Base-by-base conservation (phyloP, 805 yeast genomes). In the Brettanomyces bruxellensis region DNA sequence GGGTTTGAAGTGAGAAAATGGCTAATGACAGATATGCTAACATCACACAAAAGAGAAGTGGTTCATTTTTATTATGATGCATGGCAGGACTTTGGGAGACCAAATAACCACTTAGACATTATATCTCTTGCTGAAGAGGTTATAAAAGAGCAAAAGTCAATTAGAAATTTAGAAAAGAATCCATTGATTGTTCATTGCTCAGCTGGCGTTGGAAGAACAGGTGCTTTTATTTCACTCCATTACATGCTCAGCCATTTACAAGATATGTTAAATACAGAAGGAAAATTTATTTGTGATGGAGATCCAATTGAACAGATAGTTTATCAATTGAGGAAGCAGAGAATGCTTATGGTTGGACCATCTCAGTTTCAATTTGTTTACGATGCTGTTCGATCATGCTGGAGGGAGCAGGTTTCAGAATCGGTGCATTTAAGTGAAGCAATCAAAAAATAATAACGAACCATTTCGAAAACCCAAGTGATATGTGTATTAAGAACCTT, bases 121-220 rank as follows among this genome's bases (percentile, higher is more conserved):
- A 37, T 54, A n/a, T 45, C 49, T 25, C 44, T 62, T 22, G 49
- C 54, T 23, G 32, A 47, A 18, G 55, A 9, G 24, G 60, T 45
- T 40, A 60, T 45, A 24, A 12, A 41, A 7, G 38, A 45, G 28
- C 35, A 46, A 22, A 12, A 23, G 4, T n/a, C 23, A 8, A 14
- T 12, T 13, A 35, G 24, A 13, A 34, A 13, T 5, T 18, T 12
- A 22, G 9, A 13, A 6, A 36, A 36, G 1, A 61, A 58, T 42
- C 65, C 66, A 2, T 47, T 54, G 4, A 53, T 75, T 30, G 78
- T 73, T 5, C 82, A 77, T 56, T 77, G 82, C 51, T 75, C 80
- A 1, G 82, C 82, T 0, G 82, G 82, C 0, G 78, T 80, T 50
- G 82, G 82, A 11, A 65, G 82, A 51, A 73, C 81, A 0, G 80